phyloP scores from a whole-genome alignment of 2,329 filamentous ascomycete genomes.

The Sclerotinia spermophila region DNA sequence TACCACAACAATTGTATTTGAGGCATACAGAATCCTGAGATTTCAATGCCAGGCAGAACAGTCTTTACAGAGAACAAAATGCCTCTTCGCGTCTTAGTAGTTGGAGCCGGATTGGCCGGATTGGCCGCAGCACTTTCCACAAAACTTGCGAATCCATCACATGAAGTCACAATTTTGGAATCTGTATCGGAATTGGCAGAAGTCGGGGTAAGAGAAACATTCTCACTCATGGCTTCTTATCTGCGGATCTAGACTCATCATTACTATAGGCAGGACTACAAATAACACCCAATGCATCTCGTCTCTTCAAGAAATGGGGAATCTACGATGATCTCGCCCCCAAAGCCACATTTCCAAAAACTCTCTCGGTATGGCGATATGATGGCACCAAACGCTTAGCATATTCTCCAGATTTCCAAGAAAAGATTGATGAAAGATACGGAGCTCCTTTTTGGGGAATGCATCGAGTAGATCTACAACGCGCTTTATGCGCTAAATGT shows the following conservation, averaged over 20 bases:
- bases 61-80: conserved; percentile 7
- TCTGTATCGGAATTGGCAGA: conserved; percentile 41
- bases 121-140: conserved; percentile 41
- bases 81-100: conserved; percentile 39
- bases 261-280: conserved; percentile 32
- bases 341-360: conserved; percentile 42
- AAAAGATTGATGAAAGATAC: conserved; percentile 27
- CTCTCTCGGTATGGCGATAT: conserved; percentile 52
- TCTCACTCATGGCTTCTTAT: neutral
- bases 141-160: conserved; percentile 37
- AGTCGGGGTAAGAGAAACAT: conserved; percentile 34
- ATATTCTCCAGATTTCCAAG: conserved; percentile 29
- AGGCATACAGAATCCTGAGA: neutral
- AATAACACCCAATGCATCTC: conserved; percentile 34
- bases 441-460: conserved; percentile 44
- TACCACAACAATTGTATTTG: neutral
- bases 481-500: conserved; percentile 42
- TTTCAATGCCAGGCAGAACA: neutral
- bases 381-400: conserved; percentile 41
- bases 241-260: neutral
- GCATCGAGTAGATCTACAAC: conserved; percentile 47
- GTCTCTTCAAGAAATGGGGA: conserved; percentile 34
- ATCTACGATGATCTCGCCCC: conserved; percentile 28
- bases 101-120: conserved; percentile 45
- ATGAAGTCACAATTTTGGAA: conserved; percentile 44